These are phyloP conservation scores for Colletotrichum sp. DNA, from an alignment of 2,329 filamentous ascomycete genomes.

Conservation along the genomic window DNA sequence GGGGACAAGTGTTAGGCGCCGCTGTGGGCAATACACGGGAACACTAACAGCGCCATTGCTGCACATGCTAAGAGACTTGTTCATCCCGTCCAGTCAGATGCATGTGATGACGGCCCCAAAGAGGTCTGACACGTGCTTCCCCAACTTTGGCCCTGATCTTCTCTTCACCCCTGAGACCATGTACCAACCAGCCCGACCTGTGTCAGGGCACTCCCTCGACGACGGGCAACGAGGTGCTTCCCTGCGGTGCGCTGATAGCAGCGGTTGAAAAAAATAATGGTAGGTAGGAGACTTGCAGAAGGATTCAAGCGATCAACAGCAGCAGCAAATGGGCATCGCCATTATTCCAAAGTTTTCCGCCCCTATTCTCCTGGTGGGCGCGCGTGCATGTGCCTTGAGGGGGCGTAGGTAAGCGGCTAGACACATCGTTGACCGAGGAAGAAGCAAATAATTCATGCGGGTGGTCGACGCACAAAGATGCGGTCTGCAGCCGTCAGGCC, in stretches of 20 bases:
- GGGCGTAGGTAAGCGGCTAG: not conserved
- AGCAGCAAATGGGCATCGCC: not conserved
- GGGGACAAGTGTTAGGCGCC: not conserved
- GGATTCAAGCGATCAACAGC: not conserved
- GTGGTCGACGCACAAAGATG: not conserved
- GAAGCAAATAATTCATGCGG: not conserved
- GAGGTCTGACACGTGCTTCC: slow-evolving; percentile 23
- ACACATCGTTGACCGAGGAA: not conserved
- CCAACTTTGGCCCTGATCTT: slow-evolving; percentile 8
- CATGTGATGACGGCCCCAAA: slow-evolving; percentile 21
- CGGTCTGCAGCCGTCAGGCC: not conserved
- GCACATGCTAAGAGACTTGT: not conserved
- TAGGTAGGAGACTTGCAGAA: not conserved
- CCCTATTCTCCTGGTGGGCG: not conserved
- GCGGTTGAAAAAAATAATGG: not conserved
- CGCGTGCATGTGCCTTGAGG: not conserved
- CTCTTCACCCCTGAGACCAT: not conserved
- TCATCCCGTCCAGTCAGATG: slow-evolving; percentile 17
- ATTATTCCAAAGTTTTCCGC: not conserved
- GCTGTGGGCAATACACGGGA: too few relatives aligned
- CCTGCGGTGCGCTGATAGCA: not conserved
- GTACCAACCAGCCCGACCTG: not conserved
- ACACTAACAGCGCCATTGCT: not conserved
- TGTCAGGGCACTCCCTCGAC: not conserved
- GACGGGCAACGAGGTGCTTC: not conserved